Evolutionary conservation across 352 stramenopile species (phyloP), one percentile per base, ranked within the genome.

Genomic region (Hyphochytrium catenoides): DNA sequence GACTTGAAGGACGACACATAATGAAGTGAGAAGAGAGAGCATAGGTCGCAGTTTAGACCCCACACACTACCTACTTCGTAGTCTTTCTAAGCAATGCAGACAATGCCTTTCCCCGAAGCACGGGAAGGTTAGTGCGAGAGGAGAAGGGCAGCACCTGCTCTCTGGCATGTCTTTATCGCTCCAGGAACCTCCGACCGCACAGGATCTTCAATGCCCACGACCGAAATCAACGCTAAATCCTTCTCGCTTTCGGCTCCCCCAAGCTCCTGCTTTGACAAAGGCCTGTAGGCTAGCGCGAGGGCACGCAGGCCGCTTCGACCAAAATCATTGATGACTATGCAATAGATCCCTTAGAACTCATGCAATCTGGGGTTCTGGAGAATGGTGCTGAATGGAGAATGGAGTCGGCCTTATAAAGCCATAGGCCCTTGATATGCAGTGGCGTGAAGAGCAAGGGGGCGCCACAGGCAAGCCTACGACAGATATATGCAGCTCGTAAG

Each of bases 141-240:
- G 36, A 73, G 66, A 48, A 93, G 87, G n/a, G n/a, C n/a, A n/a
- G n/a, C n/a, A 12, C 86, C 89, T 2, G 83, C 83, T 9, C 51
- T 54, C 52, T 91, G 66, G 49, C 85, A 96, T n/a, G 56, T 61
- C 11, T 50, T 48, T 9, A 97, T 83, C 4, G 83, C 66, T 6
- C 73, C 56, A 22, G 72, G 65, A 8, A 95, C 85, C 44, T 89
- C 74, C 0, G 54, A 48, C 3, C 84, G 64, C 24, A 93, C 61
- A 6, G 87, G 87, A 56, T 96, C 82, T 48, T 85, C 64, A 31
- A 94, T 93, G 32, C 71, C 83, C 12, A 94, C 64, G 22, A 96
- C 55, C 12, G 62, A 66, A 1, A 72, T 34, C 30, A 54, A 57
- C 26, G 50, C 55, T n/a, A 68, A 37, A 1, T 56, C 37, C 7